These are phyloP conservation scores for Paracamarosporium sp. DNA, from an alignment of 2,329 filamentous ascomycete species.

Conservation along the genomic window DNA sequence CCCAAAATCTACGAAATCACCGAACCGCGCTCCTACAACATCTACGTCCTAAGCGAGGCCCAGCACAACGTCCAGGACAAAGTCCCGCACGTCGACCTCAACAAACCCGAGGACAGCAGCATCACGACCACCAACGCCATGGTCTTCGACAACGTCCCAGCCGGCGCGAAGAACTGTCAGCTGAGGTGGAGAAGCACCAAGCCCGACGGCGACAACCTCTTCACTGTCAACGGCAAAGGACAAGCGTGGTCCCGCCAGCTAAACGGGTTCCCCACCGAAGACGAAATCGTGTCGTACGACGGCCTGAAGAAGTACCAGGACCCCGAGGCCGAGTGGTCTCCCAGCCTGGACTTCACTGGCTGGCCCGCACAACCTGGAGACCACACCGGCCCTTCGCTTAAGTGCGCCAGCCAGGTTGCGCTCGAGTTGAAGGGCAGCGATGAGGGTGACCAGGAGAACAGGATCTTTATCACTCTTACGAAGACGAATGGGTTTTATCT, in stretches of 20 bases:
- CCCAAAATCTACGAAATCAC: not conserved
- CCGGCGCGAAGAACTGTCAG: slow-evolving; percentile 11
- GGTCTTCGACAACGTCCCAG: slow-evolving; percentile 13
- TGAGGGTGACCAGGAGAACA: slow-evolving; percentile 2
- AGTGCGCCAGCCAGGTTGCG: slow-evolving; percentile 6
- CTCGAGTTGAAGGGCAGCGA: slow-evolving; percentile 10
- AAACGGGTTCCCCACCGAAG: slow-evolving; percentile 5
- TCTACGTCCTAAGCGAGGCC: slow-evolving; percentile 7
- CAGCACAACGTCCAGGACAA: slow-evolving; percentile 3
- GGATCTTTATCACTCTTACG: slow-evolving; percentile 5
- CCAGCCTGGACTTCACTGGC: slow-evolving; percentile 5
- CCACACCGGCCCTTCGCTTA: not conserved
- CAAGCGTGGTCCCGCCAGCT: slow-evolving; percentile 5
- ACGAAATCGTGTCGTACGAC: not conserved
- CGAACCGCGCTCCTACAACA: slow-evolving; percentile 12
- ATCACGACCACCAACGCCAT: slow-evolving; percentile 9
- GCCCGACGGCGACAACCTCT: not conserved
- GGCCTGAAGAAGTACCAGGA: slow-evolving; percentile 2
- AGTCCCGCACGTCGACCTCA: slow-evolving; percentile 11
- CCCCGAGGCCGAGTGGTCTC: not conserved
- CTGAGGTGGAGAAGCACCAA: slow-evolving; percentile 5
- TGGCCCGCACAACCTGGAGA: not conserved
- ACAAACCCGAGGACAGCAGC: not conserved
- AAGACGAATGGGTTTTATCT: slow-evolving; percentile 9
- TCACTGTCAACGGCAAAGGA: slow-evolving; percentile 4